Conservation (phyloP, 495 filamentous ascomycete genomes). For the Amniculicola lignicola region DNA sequence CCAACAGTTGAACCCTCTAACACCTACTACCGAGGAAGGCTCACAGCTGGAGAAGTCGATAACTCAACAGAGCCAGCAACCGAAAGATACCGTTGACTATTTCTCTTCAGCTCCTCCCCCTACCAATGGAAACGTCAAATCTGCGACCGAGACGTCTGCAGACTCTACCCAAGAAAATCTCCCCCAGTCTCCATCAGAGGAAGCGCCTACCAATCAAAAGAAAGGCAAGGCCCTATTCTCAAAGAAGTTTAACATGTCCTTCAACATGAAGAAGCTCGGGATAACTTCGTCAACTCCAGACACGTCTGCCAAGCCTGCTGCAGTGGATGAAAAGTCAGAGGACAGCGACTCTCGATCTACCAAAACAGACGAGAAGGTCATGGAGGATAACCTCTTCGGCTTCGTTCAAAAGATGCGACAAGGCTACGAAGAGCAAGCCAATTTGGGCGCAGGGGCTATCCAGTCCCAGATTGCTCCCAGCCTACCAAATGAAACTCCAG, state of each 20-base stretch:
- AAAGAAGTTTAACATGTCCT: conserved; percentile 83
- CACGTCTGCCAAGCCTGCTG: conserved; percentile 62
- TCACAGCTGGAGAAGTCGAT: conserved; percentile 43
- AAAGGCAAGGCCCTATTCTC: conserved; percentile 67
- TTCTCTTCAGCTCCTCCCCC: conserved; percentile 51
- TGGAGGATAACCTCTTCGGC: conserved; percentile 79
- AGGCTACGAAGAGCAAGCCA: conserved; percentile 70
- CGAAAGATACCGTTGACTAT: conserved; percentile 58
- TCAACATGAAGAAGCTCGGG: conserved; percentile 74
- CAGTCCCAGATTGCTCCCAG: conserved; percentile 71
- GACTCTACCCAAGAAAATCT: conserved; percentile 12
- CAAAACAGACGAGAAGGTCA: conserved; percentile 68
- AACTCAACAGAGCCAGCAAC: conserved; percentile 47
- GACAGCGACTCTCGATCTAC: conserved; percentile 64
- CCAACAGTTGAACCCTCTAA: conserved; percentile 40
- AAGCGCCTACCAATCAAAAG: conserved; percentile 69
- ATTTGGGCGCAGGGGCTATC: conserved; percentile 43
- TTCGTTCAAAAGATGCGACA: conserved; percentile 73
- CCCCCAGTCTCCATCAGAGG: conserved; percentile 38
- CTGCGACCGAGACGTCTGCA: conserved; percentile 14
- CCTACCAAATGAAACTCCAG: conserved; percentile 77
- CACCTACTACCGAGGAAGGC: conserved; percentile 53
- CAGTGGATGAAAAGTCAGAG: conserved; percentile 77
- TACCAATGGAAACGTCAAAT: conserved; percentile 20
- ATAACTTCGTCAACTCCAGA: conserved; percentile 68